Evolutionary conservation across 306 rosid species (phyloP).

Genomic region (Argentina anserina): DNA sequence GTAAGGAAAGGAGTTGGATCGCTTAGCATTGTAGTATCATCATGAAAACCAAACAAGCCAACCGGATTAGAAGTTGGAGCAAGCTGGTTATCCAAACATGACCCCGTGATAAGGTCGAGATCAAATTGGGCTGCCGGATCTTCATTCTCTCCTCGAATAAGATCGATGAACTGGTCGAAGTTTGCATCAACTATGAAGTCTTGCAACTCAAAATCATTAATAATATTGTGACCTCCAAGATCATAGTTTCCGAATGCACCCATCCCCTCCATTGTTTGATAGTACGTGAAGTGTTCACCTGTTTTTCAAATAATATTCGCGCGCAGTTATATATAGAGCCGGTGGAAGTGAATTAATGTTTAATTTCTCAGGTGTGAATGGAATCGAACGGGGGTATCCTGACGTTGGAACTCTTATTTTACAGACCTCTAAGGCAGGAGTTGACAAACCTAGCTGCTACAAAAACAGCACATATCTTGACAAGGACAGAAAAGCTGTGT

Average conservation of each 20-base stretch:
- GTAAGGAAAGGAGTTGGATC: slow-evolving; percentile 40
- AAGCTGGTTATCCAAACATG: slow-evolving; percentile 37
- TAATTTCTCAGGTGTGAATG: slow-evolving; percentile 22
- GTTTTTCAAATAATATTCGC: not conserved
- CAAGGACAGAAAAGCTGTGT: not conserved
- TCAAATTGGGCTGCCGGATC: slow-evolving; percentile 35
- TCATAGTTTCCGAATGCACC: slow-evolving; percentile 26
- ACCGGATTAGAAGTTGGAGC: not conserved
- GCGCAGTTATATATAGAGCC: not conserved
- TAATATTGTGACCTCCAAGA: slow-evolving; percentile 8
- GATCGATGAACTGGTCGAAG: slow-evolving; percentile 62
- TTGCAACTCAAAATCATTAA: slow-evolving; percentile 46
- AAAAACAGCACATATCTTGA: not conserved
- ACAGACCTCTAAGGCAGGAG: not conserved
- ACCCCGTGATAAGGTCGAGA: slow-evolving; percentile 42
- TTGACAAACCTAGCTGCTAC: not conserved
- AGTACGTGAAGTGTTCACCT: slow-evolving; percentile 2
- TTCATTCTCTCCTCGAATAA: slow-evolving; percentile 56
- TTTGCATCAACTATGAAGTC: slow-evolving; percentile 55
- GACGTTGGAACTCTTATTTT: not conserved
- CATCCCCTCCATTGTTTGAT: slow-evolving; percentile 27
- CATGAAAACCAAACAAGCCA: slow-evolving; percentile 8
- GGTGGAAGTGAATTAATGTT: not conserved
- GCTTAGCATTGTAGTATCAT: not conserved
- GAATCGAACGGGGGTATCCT: slow-evolving; percentile 6